Conservation (phyloP, 1,284 basidiomycete genomes). For the Papiliotrema fonsecae region DNA sequence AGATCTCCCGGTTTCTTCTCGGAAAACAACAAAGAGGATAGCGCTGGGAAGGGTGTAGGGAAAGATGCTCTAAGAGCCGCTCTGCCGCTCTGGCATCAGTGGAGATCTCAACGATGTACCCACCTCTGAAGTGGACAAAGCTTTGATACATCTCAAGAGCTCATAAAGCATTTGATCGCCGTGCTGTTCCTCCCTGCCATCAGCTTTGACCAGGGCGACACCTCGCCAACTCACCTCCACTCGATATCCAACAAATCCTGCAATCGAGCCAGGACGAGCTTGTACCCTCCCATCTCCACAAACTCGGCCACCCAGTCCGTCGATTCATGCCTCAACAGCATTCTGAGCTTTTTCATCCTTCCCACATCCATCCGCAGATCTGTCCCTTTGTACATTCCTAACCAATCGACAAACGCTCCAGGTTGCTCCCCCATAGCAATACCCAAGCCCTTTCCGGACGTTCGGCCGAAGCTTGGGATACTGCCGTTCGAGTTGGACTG, state of each 20-base stretch:
- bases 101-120: neutral
- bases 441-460: conserved; percentile 21
- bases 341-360: conserved; percentile 45
- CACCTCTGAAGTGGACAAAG: conserved; percentile 80
- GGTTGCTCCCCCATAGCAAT: conserved; percentile 35
- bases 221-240: conserved; percentile 67
- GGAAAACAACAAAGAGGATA: conserved; percentile 80
- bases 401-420: conserved; percentile 33
- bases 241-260: conserved; percentile 91
- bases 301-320: conserved; percentile 91
- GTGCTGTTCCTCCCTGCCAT: conserved; percentile 84
- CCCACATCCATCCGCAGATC: conserved; percentile 43
- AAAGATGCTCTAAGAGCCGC: conserved; percentile 71
- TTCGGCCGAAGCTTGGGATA: conserved; percentile 9
- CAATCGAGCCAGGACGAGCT: conserved; percentile 72
- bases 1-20: conserved; percentile 97
- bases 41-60: conserved; percentile 77
- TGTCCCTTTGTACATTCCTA: conserved; percentile 31
- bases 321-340: conserved; percentile 78
- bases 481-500: conserved; percentile 15
- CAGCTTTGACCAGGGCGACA: neutral
- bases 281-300: conserved; percentile 75
- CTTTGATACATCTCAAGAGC: conserved; percentile 88
- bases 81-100: conserved; percentile 44
- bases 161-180: conserved; percentile 93